Percentiles rank a stretch among this genome's conserved stretches.
phyloP scores from a whole-genome alignment of 352 stramenopile species.

The Peronospora belbahrii region DNA sequence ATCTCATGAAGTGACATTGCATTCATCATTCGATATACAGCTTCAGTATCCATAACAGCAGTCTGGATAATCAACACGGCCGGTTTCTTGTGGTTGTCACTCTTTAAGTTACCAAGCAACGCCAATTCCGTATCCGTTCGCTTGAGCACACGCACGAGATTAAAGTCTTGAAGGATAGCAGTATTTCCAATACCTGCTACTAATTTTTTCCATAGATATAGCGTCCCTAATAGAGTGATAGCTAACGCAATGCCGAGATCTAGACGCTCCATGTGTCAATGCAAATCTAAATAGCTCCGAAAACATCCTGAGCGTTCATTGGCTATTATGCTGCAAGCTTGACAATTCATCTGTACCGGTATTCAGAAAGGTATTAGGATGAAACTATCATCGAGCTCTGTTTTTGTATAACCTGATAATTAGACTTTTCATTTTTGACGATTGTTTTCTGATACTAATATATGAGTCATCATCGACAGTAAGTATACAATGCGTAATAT shows the following conservation, averaged over 20 bases:
- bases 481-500: too few species aligned
- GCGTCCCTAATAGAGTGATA: slow-evolving; percentile 22
- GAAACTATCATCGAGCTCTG: too few species aligned
- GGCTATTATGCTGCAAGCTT: too few species aligned
- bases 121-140: slow-evolving; percentile 53
- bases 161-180: slow-evolving; percentile 49
- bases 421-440: too few species aligned
- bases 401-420: too few species aligned
- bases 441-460: too few species aligned
- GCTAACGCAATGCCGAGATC: slow-evolving; percentile 24
- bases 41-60: slow-evolving; percentile 41
- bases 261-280: too few species aligned
- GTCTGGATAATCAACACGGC: slow-evolving; percentile 68
- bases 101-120: slow-evolving; percentile 60
- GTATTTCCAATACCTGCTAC: slow-evolving; percentile 18
- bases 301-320: slow-evolving; percentile 14
- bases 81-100: slow-evolving; percentile 47
- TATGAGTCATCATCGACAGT: too few species aligned
- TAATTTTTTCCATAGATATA: slow-evolving; percentile 26
- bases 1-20: slow-evolving; percentile 63
- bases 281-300: too few species aligned
- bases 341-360: too few species aligned
- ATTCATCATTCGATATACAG: slow-evolving; percentile 34
- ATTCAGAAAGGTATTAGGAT: too few species aligned
- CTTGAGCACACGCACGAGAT: slow-evolving; percentile 59